Base-by-base conservation (phyloP, 768 basidiomycete species). In the Boletus bicolor region DNA sequence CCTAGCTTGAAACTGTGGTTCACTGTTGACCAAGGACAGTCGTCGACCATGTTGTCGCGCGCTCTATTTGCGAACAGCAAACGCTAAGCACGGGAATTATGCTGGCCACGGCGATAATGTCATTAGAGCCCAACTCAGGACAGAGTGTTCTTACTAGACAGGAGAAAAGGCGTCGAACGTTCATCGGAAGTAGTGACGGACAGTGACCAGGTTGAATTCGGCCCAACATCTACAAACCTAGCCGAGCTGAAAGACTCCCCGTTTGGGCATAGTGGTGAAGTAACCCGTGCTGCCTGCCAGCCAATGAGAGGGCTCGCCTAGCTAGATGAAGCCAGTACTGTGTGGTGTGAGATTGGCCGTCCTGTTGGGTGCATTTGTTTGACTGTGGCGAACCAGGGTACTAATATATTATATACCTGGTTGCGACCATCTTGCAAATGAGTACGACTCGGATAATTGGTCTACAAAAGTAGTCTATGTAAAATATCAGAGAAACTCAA, bases 391-490 rank as follows among this genome's bases (percentile, higher is more conserved):
- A n/a, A n/a, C 19, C 5, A 6, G 3, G 11, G 19, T 3, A 14
- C 19, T 12, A 1, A 7, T 45, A 47, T 35, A 1, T 12, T 45
- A 47, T 35, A 35, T 10, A 8, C 10, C 28, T 28, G 28, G 58
- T 59, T 38, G 46, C 56, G 58, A 44, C 21, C 17, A 53, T 34
- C 37, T 53, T 50, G 53, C 38, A 3, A 41, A 17, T 28, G 21
- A 24, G 21, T 3, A 24, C 21, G 21, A 24, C 21, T 24, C 21
- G 21, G 21, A 24, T 24, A 19, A 19, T 19, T 19, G 19, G 19
- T 19, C 21, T 24, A 24, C 21, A 24, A 24, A 24, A 2, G 21
- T 24, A 24, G 21, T 24, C 21, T 24, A 24, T 24, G 21, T 24
- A 24, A 24, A 24, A 24, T 24, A 24, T 24, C 21, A 24, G 21